phyloP scores from a whole-genome alignment of 192 early-diverging fungal genomes.

The Dissophora ornata region DNA sequence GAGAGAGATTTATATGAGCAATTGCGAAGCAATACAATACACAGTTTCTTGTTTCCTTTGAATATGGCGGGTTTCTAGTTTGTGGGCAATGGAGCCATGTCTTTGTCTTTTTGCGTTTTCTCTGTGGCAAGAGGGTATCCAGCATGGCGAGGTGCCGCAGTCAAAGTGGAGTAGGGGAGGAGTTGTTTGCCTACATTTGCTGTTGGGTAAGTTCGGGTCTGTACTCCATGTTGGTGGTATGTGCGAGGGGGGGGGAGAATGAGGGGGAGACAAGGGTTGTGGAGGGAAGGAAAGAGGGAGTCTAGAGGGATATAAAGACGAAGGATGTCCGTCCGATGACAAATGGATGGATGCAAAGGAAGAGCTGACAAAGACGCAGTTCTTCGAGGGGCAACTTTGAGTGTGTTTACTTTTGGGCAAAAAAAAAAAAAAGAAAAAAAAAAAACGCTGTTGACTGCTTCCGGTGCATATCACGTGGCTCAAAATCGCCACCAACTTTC shows the following conservation, averaged over 20 bases:
- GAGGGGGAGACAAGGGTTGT: background rate
- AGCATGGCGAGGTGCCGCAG: background rate
- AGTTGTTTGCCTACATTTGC: constrained; percentile 67
- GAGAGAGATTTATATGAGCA: background rate
- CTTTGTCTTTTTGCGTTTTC: background rate
- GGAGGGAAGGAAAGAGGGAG: no score
- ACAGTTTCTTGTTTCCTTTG: background rate
- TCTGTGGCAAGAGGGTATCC: background rate
- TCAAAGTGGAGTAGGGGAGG: background rate
- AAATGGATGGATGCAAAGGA: background rate
- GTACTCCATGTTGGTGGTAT: constrained; percentile 58
- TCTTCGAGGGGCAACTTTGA: no score
- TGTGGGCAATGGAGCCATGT: background rate
- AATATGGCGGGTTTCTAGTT: background rate
- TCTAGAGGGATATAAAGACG: background rate
- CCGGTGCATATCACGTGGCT: no score
- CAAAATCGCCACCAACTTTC: no score
- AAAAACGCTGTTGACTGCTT: no score
- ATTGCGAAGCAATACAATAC: no score
- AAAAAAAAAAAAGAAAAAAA: no score
- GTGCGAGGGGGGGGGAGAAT: background rate
- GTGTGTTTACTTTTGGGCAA: constrained; percentile 2
- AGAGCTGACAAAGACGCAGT: background rate
- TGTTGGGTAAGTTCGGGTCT: constrained; percentile 63
- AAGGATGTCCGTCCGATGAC: background rate